Conservation (phyloP, 1,284 basidiomycete genomes). For the Papiliotrema fonsecae region DNA sequence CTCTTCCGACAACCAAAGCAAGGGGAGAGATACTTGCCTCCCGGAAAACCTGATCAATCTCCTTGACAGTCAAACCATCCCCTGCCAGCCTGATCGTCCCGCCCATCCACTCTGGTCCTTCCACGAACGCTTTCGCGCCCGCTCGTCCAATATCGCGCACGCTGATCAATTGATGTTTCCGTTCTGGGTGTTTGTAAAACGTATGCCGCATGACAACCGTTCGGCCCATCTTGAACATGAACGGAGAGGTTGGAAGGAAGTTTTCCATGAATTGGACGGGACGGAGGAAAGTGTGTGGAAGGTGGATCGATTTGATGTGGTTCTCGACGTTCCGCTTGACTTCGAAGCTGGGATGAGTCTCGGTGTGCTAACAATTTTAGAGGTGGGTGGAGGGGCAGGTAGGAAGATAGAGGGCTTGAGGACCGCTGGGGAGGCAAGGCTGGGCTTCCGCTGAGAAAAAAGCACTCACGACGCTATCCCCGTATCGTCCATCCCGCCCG, state of each 20-base stretch:
- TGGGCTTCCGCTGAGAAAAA: background rate
- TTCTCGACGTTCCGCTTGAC: conserved; percentile 28
- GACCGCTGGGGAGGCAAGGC: no score
- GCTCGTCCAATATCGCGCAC: conserved; percentile 13
- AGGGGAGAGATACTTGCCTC: conserved; percentile 5
- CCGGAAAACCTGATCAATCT: conserved; percentile 13
- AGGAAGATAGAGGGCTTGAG: no score
- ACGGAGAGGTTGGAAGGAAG: conserved; percentile 10
- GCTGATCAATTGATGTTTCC: conserved; percentile 18
- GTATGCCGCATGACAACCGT: conserved; percentile 13
- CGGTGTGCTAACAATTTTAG: background rate
- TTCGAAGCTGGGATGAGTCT: conserved; percentile 14
- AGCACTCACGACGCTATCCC: conserved; percentile 18
- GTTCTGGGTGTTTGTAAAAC: conserved; percentile 11
- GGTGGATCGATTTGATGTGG: conserved; percentile 13
- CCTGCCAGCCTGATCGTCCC: conserved; percentile 11
- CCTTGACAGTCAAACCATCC: conserved; percentile 12
- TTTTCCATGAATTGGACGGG: conserved; percentile 27
- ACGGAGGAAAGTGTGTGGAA: conserved; percentile 14
- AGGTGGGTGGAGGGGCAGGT: background rate
- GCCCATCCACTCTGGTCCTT: conserved; percentile 5
- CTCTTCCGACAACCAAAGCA: background rate
- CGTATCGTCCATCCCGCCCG: conserved; percentile 14
- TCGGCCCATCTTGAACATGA: conserved; percentile 14
- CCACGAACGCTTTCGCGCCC: conserved; percentile 14